A percentile compares a stretch with the other conserved stretches of the same genome.
Conservation (phyloP, 805 yeast genomes). For the Zygosaccharomyces gambellarensis region DNA sequence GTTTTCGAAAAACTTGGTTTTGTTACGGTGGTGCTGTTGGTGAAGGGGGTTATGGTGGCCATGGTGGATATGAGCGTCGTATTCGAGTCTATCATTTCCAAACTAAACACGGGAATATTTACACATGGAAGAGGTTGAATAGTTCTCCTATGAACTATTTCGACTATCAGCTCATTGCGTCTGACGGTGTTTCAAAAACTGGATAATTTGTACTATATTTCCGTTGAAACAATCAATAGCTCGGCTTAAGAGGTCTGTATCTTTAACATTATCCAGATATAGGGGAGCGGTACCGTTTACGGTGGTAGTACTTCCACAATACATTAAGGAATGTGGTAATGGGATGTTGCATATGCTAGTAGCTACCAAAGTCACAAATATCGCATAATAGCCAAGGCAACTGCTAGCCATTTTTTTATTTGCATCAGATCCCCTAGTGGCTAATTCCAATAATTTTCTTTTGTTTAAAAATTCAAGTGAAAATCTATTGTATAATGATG, state of each 20-base stretch:
- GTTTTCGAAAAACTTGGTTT: slow-evolving; percentile 53
- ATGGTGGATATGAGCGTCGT: slow-evolving; percentile 81
- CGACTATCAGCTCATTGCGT: slow-evolving; percentile 50
- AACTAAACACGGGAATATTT: slow-evolving; percentile 38
- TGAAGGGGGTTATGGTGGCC: slow-evolving; percentile 95
- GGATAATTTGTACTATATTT: slow-evolving; percentile 26
- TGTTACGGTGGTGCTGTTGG: slow-evolving; percentile 95
- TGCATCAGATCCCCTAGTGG: slow-evolving; percentile 8
- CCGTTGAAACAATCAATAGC: slow-evolving; percentile 24
- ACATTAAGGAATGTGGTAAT: slow-evolving; percentile 24
- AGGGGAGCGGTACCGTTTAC: slow-evolving; percentile 21
- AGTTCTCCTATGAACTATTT: slow-evolving; percentile 43
- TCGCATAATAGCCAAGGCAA: slow-evolving; percentile 27
- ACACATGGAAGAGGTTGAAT: slow-evolving; percentile 72
- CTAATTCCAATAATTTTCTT: slow-evolving; percentile 6
- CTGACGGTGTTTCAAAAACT: slow-evolving; percentile 38
- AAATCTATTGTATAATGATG: slow-evolving; percentile 8
- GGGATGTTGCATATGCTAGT: slow-evolving; percentile 16
- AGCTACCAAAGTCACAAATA: slow-evolving; percentile 23
- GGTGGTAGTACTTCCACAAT: slow-evolving; percentile 28
- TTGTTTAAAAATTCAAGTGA: slow-evolving; percentile 13
- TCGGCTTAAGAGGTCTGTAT: slow-evolving; percentile 11
- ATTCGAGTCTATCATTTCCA: slow-evolving; percentile 69
- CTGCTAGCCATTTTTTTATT: slow-evolving; percentile 17
- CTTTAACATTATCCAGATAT: slow-evolving; percentile 18